These are phyloP conservation scores for Globisporangium abappressorium DNA, from an alignment of 352 stramenopile genomes.

Conservation along the genomic window DNA sequence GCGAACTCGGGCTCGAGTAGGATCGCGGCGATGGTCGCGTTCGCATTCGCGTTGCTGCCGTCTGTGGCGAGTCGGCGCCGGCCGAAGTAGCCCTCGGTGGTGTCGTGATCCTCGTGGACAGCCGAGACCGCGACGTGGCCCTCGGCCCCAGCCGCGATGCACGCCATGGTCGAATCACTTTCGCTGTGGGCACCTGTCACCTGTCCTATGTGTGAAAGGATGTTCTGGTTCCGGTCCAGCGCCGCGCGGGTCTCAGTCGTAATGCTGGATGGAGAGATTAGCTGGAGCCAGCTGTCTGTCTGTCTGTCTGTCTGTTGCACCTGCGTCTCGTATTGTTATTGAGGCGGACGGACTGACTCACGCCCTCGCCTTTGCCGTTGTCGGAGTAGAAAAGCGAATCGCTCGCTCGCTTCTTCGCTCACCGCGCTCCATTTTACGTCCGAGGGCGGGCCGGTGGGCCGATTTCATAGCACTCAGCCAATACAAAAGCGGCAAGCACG, in stretches of 20 bases:
- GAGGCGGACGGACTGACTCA: neutral
- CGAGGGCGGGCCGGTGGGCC: too few species aligned
- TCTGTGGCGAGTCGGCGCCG: conserved; percentile 13
- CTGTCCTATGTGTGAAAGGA: neutral
- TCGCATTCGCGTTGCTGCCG: neutral
- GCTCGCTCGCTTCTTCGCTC: neutral
- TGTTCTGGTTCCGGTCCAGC: neutral
- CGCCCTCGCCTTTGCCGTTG: neutral
- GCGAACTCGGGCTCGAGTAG: conserved; percentile 52
- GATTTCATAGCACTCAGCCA: neutral
- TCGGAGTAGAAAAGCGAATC: neutral
- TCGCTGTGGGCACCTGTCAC: neutral
- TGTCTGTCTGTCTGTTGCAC: neutral
- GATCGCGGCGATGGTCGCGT: neutral
- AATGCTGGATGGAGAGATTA: neutral
- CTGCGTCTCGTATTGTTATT: neutral
- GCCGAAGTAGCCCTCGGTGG: conserved; percentile 31
- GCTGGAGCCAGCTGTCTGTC: neutral
- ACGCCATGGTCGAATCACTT: conserved; percentile 19
- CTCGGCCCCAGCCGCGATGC: conserved; percentile 5
- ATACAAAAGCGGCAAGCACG: neutral
- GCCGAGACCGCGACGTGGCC: conserved; percentile 15
- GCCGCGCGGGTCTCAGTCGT: neutral
- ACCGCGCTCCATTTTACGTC: neutral
- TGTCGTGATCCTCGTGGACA: conserved; percentile 20